These are phyloP conservation scores for Neopestalotiopsis sp. DNA, from an alignment of 2,329 filamentous ascomycete species.

Conservation along the genomic window DNA sequence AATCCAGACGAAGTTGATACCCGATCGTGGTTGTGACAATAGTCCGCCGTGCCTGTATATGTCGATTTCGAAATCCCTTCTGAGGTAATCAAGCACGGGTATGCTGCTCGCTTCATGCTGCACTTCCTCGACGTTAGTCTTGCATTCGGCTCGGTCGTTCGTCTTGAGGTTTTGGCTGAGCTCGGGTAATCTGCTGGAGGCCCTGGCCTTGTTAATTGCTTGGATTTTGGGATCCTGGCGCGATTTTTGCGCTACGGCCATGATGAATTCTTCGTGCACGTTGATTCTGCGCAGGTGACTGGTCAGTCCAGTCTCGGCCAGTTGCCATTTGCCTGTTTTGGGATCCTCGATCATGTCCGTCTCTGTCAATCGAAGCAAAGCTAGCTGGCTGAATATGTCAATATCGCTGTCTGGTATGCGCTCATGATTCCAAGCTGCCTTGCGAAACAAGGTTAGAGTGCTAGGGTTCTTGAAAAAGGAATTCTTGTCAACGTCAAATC, in stretches of 20 bases:
- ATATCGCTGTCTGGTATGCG: conserved; percentile 38
- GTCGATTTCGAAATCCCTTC: not conserved
- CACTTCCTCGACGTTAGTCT: not conserved
- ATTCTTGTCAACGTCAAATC: too few species aligned
- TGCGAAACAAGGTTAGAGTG: conserved; percentile 34
- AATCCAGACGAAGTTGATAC: not conserved
- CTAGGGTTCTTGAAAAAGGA: conserved; percentile 40
- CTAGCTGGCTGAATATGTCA: not conserved
- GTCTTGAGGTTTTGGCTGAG: not conserved
- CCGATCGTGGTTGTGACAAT: not conserved
- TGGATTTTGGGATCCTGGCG: not conserved
- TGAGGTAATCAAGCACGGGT: not conserved
- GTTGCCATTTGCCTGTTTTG: not conserved
- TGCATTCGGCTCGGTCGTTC: not conserved
- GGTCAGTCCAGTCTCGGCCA: not conserved
- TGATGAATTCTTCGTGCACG: not conserved
- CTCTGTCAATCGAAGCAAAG: not conserved
- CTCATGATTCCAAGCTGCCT: conserved; percentile 41
- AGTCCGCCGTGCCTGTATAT: not conserved
- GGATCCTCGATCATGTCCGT: not conserved
- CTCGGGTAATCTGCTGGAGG: not conserved
- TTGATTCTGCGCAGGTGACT: not conserved
- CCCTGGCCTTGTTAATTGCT: not conserved
- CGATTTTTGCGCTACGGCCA: not conserved
- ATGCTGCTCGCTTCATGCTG: not conserved